Percentiles rank a stretch among this genome's conserved stretches.
These are phyloP conservation scores for Penicillium bovifimosum DNA, from an alignment of 495 filamentous ascomycete species.

Conservation along the genomic window DNA sequence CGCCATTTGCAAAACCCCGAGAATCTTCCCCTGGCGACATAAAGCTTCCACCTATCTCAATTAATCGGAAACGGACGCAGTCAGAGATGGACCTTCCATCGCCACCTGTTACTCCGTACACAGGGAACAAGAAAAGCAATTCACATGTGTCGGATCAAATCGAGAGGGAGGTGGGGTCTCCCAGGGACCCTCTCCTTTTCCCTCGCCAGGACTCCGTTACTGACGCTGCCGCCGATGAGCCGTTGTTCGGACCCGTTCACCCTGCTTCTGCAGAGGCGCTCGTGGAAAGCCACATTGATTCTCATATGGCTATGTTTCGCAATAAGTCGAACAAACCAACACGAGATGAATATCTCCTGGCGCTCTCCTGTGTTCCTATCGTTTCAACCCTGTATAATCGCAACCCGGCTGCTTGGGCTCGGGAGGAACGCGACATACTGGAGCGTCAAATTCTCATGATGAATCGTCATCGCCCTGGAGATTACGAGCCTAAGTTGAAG, in stretches of 20 bases:
- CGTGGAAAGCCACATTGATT: conserved; percentile 61
- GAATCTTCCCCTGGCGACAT: conserved; percentile 34
- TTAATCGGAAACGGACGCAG: conserved; percentile 44
- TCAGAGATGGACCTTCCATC: conserved; percentile 55
- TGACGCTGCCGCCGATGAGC: conserved; percentile 44
- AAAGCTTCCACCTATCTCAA: conserved; percentile 46
- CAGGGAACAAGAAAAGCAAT: conserved; percentile 48
- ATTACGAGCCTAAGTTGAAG: conserved; percentile 33
- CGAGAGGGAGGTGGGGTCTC: conserved; percentile 30
- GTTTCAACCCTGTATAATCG: conserved; percentile 53
- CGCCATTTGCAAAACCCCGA: conserved; percentile 29
- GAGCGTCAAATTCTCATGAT: conserved; percentile 46
- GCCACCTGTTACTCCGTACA: conserved; percentile 66
- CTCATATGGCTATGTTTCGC: conserved; percentile 51
- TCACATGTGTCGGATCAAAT: conserved; percentile 39
- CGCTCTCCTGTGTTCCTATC: conserved; percentile 61
- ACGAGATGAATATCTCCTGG: conserved; percentile 63
- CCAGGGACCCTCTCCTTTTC: conserved; percentile 59
- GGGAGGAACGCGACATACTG: conserved; percentile 56
- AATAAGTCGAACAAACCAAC: conserved; percentile 58
- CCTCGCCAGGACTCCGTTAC: conserved; percentile 43
- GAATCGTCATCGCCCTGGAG: conserved; percentile 33
- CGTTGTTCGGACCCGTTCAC: conserved; percentile 50
- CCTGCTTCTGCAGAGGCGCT: conserved; percentile 45
- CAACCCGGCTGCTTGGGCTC: conserved; percentile 56